Percentiles rank a stretch among this genome's conserved stretches.
Evolutionary conservation across 306 rosid species (phyloP).

Genomic region (Trichosanthes cucumerina): DNA sequence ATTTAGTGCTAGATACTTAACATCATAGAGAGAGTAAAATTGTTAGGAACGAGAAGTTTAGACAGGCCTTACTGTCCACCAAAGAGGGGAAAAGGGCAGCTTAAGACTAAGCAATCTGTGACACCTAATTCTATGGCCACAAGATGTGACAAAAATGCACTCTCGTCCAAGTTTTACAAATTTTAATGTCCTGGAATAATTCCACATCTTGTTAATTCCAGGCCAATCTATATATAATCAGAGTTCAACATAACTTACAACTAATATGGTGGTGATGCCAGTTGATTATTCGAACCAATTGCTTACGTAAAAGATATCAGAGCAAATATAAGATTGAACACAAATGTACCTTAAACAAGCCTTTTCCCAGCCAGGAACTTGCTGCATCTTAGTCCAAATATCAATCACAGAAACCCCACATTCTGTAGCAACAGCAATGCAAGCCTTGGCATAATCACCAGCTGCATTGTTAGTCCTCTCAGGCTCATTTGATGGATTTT

Average conservation of each 20-base stretch:
- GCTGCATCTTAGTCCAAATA: slow-evolving; percentile 83
- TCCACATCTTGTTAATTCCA: background rate
- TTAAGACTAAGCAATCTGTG: background rate
- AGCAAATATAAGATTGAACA: background rate
- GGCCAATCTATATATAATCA: background rate
- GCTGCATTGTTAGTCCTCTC: slow-evolving; percentile 89
- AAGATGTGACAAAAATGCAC: background rate
- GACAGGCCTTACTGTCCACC: background rate
- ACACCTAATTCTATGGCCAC: background rate
- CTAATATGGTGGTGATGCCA: background rate
- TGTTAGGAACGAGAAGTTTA: background rate
- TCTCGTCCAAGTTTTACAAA: background rate
- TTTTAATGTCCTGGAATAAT: background rate
- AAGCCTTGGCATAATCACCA: slow-evolving; percentile 61
- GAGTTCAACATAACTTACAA: background rate
- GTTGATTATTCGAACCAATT: background rate
- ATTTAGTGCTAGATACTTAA: background rate
- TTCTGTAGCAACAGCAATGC: slow-evolving; percentile 52
- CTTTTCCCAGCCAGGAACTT: slow-evolving; percentile 43
- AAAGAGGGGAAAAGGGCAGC: background rate
- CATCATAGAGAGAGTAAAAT: background rate
- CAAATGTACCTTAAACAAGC: slow-evolving; percentile 36
- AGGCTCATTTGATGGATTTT: slow-evolving; percentile 49
- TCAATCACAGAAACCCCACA: slow-evolving; percentile 44
- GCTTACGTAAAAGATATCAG: background rate